Conservation (phyloP, 768 basidiomycete species). For the Pleurotus eryngii region DNA sequence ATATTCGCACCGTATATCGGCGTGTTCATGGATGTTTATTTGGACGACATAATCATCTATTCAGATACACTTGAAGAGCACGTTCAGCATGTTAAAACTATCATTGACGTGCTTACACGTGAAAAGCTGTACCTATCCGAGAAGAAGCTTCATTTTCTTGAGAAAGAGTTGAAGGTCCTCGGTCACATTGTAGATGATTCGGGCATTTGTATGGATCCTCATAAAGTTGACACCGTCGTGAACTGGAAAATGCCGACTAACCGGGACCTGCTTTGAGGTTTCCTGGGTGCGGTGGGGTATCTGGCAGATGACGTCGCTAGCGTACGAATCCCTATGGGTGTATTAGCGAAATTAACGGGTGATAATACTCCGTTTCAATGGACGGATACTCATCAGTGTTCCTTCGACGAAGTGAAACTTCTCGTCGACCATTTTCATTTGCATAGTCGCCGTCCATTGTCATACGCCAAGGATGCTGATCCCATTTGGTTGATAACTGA, state of each 20-base stretch:
- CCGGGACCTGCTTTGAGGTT: no score
- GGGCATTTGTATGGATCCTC: no score
- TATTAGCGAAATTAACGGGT: constrained; percentile 22
- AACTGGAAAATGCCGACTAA: neutral
- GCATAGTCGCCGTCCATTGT: no score
- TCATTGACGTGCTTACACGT: constrained; percentile 27
- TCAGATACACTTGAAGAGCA: constrained; percentile 30
- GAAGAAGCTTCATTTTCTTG: no score
- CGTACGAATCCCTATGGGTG: constrained; percentile 35
- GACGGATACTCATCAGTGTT: constrained; percentile 25
- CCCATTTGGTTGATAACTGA: no score
- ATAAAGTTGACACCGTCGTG: no score
- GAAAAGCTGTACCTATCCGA: constrained; percentile 33
- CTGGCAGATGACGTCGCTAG: constrained; percentile 29
- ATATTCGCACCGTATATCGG: constrained; percentile 5
- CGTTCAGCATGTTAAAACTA: constrained; percentile 20
- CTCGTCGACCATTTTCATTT: constrained; percentile 6
- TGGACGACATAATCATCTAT: constrained; percentile 16
- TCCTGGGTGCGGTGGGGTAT: neutral
- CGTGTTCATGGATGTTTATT: constrained; percentile 9
- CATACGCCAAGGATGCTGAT: no score
- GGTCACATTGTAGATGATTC: no score
- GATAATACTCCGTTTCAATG: constrained; percentile 22
- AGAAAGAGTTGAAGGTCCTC: no score
- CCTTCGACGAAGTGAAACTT: constrained; percentile 34